A percentile compares a stretch with the other conserved stretches of the same genome.
Conservation (phyloP, 78 protist genomes). For the Tieghemostelium lacteum region DNA sequence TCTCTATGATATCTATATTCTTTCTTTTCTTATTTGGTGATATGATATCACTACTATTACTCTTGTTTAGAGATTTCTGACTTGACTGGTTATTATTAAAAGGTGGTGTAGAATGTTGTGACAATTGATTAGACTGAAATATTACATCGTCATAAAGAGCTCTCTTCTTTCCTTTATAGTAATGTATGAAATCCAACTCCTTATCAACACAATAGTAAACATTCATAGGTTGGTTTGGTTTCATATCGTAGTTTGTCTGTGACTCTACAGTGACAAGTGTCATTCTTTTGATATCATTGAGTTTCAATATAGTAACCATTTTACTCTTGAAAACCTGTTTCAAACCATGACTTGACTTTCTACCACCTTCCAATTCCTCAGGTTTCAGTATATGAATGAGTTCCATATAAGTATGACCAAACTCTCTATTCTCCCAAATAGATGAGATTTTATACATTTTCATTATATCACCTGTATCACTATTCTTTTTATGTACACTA, state of each 20-base stretch:
- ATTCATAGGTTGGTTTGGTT: conserved; percentile 19
- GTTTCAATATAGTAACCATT: neutral
- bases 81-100: neutral
- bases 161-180: conserved; percentile 28
- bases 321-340: conserved; percentile 12
- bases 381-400: conserved; percentile 9
- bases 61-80: neutral
- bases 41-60: neutral
- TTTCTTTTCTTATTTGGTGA: neutral
- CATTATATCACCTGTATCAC: neutral
- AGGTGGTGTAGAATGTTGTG: neutral
- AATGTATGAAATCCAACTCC: neutral
- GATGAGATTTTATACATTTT: conserved; percentile 29
- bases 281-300: conserved; percentile 10
- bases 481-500: neutral
- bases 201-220: conserved; percentile 33
- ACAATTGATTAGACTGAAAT: neutral
- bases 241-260: neutral
- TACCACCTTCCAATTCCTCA: conserved; percentile 5
- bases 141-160: conserved; percentile 6
- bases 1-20: neutral
- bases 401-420: neutral
- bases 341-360: conserved; percentile 10
- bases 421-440: conserved; percentile 1
- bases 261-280: conserved; percentile 24